phyloP scores from a whole-genome alignment of 2,329 filamentous ascomycete species.

The Sclerotinia sclerotiorum region DNA sequence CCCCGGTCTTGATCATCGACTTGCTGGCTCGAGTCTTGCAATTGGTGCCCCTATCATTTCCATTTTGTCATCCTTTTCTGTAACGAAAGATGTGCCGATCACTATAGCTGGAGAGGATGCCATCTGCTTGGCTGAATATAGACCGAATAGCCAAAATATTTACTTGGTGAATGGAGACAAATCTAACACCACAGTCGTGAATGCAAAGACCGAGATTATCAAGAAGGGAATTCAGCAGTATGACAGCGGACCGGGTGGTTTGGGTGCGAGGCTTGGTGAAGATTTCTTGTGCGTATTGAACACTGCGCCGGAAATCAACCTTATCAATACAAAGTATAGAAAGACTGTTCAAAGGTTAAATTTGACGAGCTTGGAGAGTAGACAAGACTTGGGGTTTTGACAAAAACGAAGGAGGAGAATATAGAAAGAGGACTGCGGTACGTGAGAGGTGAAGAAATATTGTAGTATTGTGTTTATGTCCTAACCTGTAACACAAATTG shows the following conservation, averaged over 20 bases:
- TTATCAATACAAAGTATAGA: constrained; percentile 16
- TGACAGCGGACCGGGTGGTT: constrained; percentile 18
- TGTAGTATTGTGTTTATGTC: too few relatives aligned
- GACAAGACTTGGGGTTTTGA: constrained; percentile 24
- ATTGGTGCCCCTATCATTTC: constrained; percentile 26
- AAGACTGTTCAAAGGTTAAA: constrained; percentile 25
- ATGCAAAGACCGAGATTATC: constrained; percentile 23
- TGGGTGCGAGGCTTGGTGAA: constrained; percentile 24
- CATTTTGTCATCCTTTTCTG: constrained; percentile 20
- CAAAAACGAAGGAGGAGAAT: not conserved
- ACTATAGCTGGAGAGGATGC: constrained; percentile 22
- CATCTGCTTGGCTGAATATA: constrained; percentile 30
- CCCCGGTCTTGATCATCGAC: constrained; percentile 23
- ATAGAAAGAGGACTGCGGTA: not conserved
- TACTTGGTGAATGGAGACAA: constrained; percentile 25
- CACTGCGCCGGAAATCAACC: constrained; percentile 12
- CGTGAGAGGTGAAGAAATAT: not conserved
- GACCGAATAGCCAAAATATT: constrained; percentile 21
- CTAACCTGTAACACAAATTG: not conserved
- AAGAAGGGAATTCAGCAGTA: constrained; percentile 16
- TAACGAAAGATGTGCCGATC: constrained; percentile 15
- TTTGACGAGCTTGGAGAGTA: constrained; percentile 26
- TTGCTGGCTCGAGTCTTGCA: constrained; percentile 26
- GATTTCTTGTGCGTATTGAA: constrained; percentile 29
- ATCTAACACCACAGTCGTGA: constrained; percentile 24